Base-by-base conservation (phyloP, 805 yeast species). In the Priceomyces fermenticarens region DNA sequence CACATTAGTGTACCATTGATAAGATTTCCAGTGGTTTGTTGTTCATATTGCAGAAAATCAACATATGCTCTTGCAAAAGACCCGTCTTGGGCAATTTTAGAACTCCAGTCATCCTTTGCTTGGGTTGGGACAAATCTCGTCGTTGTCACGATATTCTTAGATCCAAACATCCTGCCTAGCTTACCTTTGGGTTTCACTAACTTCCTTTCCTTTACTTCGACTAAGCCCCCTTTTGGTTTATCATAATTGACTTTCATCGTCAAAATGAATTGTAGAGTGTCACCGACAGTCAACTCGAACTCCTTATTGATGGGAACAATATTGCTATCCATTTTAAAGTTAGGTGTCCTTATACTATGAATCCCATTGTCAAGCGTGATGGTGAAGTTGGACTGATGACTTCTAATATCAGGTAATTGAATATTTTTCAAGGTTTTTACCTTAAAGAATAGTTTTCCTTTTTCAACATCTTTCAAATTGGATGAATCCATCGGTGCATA, bases 21-120 rank as follows among this genome's bases (percentile, higher is more conserved):
- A 0, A 80, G 67, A 36, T 64, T 58, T 12, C 87, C 84, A 12
- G 73, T 76, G 35, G 85, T 68, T 25, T 72, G 73, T 14, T 71
- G 61, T 52, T 81, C 81, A 51, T 76, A 75, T 42, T 77, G 78
- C 16, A 74, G 72, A 52, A 85, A 83, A 35, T 75, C 75, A 40
- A 90, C 69, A 50, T 83, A 81, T 40, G 85, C 77, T 53, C 91
- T 74, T 7, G 88, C 96, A 71, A 87, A 89, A 29, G 96, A 87
- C 2, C 98, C 98, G 59, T 88, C 95, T 27, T 73, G 71, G 1
- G 97, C 96, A 47, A 88, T 74, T 41, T 77, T 65, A 27, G 69
- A 60, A 27, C 75, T 77, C 84, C 91, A 77, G 2, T 73, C 64
- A 63, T 85, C 95, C 3, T 62, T 60, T 1, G 74, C 67, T 26